phyloP scores from a whole-genome alignment of 257 asterid genomes.

The Solanum etuberosum region DNA sequence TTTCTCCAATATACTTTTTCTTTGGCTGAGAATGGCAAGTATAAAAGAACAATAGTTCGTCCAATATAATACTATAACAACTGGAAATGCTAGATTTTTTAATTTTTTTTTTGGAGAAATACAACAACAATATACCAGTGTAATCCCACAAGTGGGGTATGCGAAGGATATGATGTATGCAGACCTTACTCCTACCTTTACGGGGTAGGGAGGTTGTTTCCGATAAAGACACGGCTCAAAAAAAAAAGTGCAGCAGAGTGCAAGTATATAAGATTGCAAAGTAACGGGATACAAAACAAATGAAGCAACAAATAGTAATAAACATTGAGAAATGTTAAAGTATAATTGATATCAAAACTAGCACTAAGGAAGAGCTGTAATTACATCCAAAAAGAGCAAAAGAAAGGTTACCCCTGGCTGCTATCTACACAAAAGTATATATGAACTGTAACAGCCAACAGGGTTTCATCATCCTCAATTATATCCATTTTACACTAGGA shows the following conservation, averaged over 20 bases:
- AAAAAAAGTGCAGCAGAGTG: background rate
- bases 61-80: background rate
- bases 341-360: background rate
- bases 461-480: background rate
- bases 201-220: background rate
- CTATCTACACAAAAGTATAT: background rate
- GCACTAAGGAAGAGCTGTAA: background rate
- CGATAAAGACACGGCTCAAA: background rate
- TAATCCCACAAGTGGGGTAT: background rate
- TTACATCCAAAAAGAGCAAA: background rate
- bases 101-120: background rate
- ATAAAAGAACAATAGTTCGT: background rate
- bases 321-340: background rate
- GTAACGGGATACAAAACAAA: background rate
- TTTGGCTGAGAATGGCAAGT: background rate
- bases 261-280: background rate
- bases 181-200: background rate
- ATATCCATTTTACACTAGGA: background rate
- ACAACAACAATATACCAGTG: background rate
- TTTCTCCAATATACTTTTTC: background rate
- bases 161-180: background rate
- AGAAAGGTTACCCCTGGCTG: background rate
- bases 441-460: background rate
- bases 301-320: background rate
- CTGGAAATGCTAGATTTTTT: background rate